Evolutionary conservation across 495 filamentous ascomycete genomes (phyloP).

Genomic region (Collariella sp.): DNA sequence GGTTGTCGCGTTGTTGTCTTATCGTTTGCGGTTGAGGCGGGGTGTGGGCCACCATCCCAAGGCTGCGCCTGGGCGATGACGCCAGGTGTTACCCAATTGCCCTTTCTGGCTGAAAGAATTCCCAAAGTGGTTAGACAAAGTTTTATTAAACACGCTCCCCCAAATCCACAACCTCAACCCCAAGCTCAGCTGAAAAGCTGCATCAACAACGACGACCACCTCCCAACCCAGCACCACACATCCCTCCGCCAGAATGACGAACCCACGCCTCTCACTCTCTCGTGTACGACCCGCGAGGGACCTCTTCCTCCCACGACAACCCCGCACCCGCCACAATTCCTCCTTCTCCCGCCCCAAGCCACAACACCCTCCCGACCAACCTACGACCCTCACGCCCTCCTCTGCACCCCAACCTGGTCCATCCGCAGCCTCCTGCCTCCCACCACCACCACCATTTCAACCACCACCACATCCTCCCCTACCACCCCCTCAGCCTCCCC

Average conservation of each 20-base stretch:
- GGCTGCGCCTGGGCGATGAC: constrained; percentile 5
- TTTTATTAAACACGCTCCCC: neutral
- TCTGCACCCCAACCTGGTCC: constrained; percentile 76
- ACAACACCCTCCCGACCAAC: constrained; percentile 2
- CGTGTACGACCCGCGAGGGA: neutral
- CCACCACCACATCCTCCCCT: constrained; percentile 30
- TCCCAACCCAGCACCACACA: neutral
- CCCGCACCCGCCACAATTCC: constrained; percentile 8
- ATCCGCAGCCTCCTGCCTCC: constrained; percentile 65
- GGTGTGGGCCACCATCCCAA: constrained; percentile 5
- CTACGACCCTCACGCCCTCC: constrained; percentile 32
- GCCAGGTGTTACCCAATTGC: constrained; percentile 3
- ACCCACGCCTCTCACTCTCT: constrained; percentile 1
- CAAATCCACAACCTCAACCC: neutral
- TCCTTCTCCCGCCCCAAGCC: neutral
- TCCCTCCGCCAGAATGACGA: neutral
- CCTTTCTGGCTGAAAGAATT: neutral
- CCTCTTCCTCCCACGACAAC: neutral
- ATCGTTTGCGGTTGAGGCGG: neutral
- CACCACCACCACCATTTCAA: constrained; percentile 16
- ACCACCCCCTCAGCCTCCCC: constrained; percentile 26
- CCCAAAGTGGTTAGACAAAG: neutral
- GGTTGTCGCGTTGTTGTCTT: neutral
- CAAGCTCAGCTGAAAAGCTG: neutral
- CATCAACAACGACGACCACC: neutral